phyloP scores from a whole-genome alignment of 805 yeast species.

The Cyberlindnera japonica region DNA sequence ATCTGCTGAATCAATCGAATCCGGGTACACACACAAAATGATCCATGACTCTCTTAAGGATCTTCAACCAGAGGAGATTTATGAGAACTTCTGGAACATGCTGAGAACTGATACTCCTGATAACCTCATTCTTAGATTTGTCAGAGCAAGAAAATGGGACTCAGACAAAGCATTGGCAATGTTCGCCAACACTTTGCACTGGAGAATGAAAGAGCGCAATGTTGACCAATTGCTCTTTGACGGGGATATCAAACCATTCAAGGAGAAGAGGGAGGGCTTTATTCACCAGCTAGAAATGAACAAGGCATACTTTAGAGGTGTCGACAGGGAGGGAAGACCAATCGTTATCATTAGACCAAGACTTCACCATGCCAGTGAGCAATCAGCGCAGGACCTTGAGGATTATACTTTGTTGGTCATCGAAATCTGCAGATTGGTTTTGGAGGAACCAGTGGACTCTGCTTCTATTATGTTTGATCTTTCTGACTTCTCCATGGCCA shows the following conservation, averaged over 20 bases:
- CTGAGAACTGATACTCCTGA: slow-evolving; percentile 80
- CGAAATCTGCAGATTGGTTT: slow-evolving; percentile 75
- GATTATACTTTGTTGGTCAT: slow-evolving; percentile 70
- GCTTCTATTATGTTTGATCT: slow-evolving; percentile 85
- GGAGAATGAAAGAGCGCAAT: slow-evolving; percentile 64
- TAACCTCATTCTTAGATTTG: slow-evolving; percentile 66
- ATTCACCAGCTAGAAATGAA: slow-evolving; percentile 45
- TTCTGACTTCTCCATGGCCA: slow-evolving; percentile 79
- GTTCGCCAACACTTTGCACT: slow-evolving; percentile 67
- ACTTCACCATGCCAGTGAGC: slow-evolving; percentile 66
- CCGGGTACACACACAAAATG: slow-evolving; percentile 32
- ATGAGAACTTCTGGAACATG: slow-evolving; percentile 53
- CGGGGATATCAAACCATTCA: slow-evolving; percentile 66
- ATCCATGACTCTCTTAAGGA: slow-evolving; percentile 49
- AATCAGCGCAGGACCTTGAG: slow-evolving; percentile 67
- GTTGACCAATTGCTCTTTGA: slow-evolving; percentile 59
- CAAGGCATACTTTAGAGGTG: slow-evolving; percentile 73
- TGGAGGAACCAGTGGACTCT: slow-evolving; percentile 72
- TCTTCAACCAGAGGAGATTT: slow-evolving; percentile 48
- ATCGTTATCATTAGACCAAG: slow-evolving; percentile 78
- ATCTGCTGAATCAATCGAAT: slow-evolving; percentile 30
- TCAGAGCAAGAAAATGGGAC: slow-evolving; percentile 87
- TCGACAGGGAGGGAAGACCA: slow-evolving; percentile 72
- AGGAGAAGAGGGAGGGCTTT: slow-evolving; percentile 41
- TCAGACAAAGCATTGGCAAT: slow-evolving; percentile 62